A percentile compares a stretch with the other conserved stretches of the same genome.
These are phyloP conservation scores for Brassica rapa DNA, from an alignment of 345 rosid genomes.

Conservation along the genomic window DNA sequence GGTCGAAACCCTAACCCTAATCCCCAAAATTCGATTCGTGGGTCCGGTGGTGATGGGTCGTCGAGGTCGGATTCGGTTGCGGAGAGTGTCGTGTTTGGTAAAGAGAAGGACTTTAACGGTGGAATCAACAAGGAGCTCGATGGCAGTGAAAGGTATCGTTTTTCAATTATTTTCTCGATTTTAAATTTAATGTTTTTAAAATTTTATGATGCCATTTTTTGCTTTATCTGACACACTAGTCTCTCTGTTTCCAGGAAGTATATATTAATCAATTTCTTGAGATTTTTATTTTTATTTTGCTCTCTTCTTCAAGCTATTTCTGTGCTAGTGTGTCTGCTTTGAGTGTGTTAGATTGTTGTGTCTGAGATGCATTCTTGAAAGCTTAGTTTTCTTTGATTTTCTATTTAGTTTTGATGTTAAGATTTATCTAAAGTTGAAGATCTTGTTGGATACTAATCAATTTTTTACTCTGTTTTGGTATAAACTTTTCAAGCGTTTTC, in stretches of 20 bases:
- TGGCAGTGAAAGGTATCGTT: slow-evolving; percentile 58
- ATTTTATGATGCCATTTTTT: slow-evolving; percentile 40
- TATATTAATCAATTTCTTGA: slow-evolving; percentile 26
- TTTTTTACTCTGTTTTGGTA: too few species aligned
- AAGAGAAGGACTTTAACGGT: slow-evolving; percentile 25
- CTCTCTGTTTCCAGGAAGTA: slow-evolving; percentile 34
- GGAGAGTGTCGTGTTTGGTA: slow-evolving; percentile 29
- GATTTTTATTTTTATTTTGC: not conserved
- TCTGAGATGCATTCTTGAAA: slow-evolving; percentile 21
- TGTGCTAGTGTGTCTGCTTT: too few species aligned
- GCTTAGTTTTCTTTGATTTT: not conserved
- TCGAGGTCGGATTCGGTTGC: slow-evolving; percentile 35
- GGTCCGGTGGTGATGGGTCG: slow-evolving; percentile 30
- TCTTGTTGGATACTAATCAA: not conserved
- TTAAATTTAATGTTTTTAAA: slow-evolving; percentile 23
- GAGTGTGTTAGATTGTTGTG: not conserved
- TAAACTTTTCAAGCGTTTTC: too few species aligned
- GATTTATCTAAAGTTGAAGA: not conserved
- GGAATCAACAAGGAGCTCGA: slow-evolving; percentile 48
- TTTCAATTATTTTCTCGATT: slow-evolving; percentile 13
- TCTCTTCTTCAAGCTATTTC: not conserved
- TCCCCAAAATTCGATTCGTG: slow-evolving; percentile 30
- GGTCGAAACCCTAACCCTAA: slow-evolving; percentile 45
- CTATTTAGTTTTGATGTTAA: not conserved
- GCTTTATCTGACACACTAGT: slow-evolving; percentile 41